These are phyloP conservation scores for Aspergillus tanneri DNA, from an alignment of 2,329 filamentous ascomycete genomes.

Conservation along the genomic window DNA sequence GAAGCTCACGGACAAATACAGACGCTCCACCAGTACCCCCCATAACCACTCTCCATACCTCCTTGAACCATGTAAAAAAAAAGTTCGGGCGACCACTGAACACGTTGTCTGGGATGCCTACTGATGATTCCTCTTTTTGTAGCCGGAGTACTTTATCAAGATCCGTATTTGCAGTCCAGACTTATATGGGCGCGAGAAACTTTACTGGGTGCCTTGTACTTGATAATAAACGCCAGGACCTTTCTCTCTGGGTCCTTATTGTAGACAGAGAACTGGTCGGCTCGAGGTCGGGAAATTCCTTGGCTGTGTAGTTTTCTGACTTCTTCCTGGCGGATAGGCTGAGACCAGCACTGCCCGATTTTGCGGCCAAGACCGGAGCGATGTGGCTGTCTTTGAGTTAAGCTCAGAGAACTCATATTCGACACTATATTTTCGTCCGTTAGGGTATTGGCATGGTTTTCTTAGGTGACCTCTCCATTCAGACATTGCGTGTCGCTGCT, in stretches of 20 bases:
- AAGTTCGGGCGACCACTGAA: no score
- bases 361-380: no score
- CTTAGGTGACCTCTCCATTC: conserved; percentile 5
- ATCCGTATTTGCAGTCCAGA: conserved; percentile 46
- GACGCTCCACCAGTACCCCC: conserved; percentile 47
- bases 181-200: conserved; percentile 43
- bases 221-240: conserved; percentile 31
- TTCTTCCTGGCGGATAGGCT: no score
- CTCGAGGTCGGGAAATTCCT: conserved; percentile 23
- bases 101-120: no score
- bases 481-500: conserved; percentile 1
- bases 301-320: no score
- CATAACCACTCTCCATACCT: conserved; percentile 46
- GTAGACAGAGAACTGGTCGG: conserved; percentile 38
- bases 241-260: no score
- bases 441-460: conserved; percentile 12
- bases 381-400: no score
- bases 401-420: conserved; percentile 13
- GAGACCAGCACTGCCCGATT: no score
- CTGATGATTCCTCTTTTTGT: no score
- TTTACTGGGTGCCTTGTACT: conserved; percentile 54
- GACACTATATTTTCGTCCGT: conserved; percentile 11
- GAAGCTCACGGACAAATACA: conserved; percentile 44
- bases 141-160: no score
- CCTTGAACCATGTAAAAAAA: no score